Percentiles rank a stretch among this genome's conserved stretches.
These are phyloP conservation scores for Rubroshorea leprosula DNA, from an alignment of 345 rosid genomes.

Conservation along the genomic window DNA sequence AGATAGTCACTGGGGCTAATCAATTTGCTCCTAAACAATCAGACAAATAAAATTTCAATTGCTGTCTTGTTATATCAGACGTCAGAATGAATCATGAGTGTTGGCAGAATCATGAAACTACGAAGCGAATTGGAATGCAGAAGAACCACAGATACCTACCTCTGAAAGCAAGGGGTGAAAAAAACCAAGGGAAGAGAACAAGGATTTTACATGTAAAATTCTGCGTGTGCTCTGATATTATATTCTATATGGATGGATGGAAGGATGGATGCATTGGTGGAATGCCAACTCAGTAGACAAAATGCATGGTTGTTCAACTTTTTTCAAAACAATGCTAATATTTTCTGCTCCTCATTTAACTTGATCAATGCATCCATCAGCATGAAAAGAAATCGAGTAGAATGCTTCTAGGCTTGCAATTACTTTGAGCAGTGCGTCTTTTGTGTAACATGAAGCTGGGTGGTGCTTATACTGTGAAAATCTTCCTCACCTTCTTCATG, in stretches of 20 bases:
- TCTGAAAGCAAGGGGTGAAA: too few relatives aligned
- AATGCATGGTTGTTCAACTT: conserved; percentile 15
- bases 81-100: not conserved
- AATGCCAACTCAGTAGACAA: conserved; percentile 2
- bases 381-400: not conserved
- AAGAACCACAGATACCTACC: not conserved
- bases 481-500: conserved; percentile 89
- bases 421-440: not conserved
- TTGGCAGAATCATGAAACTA: not conserved
- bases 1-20: too few relatives aligned
- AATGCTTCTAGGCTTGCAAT: not conserved
- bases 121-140: not conserved
- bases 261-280: not conserved
- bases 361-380: conserved; percentile 1
- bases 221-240: not conserved
- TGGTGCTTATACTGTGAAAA: conserved; percentile 56
- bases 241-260: not conserved
- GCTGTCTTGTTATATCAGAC: not conserved
- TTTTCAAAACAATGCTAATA: not conserved
- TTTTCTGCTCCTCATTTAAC: not conserved
- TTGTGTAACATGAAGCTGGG: not conserved
- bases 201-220: not conserved
- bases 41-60: not conserved
- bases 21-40: too few relatives aligned
- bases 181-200: not conserved